Evolutionary conservation across 164 flowering plant species (phyloP), one percentile per base, ranked within the genome.

Genomic region (Vitis amurensis): DNA sequence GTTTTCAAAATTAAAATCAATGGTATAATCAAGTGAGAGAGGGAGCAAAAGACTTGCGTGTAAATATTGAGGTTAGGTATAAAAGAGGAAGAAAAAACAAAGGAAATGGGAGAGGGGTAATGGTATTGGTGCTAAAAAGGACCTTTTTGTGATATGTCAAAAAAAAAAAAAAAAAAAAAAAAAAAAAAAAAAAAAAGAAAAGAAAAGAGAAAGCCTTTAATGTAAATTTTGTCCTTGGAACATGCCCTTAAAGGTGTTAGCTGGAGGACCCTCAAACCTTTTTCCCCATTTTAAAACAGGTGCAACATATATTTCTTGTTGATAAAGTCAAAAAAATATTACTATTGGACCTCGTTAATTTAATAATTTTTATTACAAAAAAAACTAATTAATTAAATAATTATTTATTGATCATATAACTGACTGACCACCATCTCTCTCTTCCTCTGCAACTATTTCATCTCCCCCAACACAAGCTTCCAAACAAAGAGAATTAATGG

Each of bases 401-500:
- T n/a, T 5, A 58, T 64, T 29, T 68, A 66, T 29, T 31, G 17
- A 61, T 57, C 48, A 23, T 67, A 68, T 67, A 81, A 76, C 76
- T 79, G 78, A 79, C 83, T 68, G 65, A 73, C 81, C 82, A 74
- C 80, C 83, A 63, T 79, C 77, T 72, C 79, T 71, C 74, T 62
- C 79, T 61, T 68, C 64, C 68, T 69, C 83, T 79, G 67, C 81
- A 82, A 75, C 82, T 79, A 78, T 84, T 85, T 91, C 84, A 79
- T 80, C 77, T 69, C 82, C 59, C 16, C 56, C 69, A 3, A 3
- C 89, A 86, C 89, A 90, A 90, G 73, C 85, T 85, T 88, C 95
- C 92, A 90, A 90, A 85, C 79, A 77, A 84, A 88, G 86, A 89
- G 93, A 90, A 88, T 88, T 85, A 84, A 81, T 82, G 85, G 89